Evolutionary conservation across 2,329 filamentous ascomycete species (phyloP).

Genomic region (Sporothrix mexicana): DNA sequence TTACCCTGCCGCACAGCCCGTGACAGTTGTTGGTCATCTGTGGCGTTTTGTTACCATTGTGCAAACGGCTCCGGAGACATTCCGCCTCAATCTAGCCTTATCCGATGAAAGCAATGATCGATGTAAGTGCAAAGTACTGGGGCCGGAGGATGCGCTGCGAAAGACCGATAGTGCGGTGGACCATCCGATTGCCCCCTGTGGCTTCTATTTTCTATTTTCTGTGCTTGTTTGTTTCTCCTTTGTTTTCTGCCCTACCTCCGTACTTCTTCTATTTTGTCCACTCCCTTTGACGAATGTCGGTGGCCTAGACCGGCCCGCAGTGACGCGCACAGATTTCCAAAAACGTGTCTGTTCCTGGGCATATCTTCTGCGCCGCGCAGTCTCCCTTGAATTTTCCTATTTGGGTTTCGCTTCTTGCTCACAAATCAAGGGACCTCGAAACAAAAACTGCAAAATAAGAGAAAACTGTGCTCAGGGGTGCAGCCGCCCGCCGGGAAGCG

Average conservation of each 20-base stretch:
- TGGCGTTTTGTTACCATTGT: neutral
- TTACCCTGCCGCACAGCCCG: constrained; percentile 4
- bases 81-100: constrained; percentile 2
- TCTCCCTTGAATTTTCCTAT: neutral
- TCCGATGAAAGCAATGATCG: neutral
- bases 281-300: constrained; percentile 9
- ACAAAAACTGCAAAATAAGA: too few species aligned
- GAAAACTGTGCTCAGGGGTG: constrained; percentile 12
- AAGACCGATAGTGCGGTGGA: neutral
- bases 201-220: neutral
- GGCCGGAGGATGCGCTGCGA: constrained; percentile 1
- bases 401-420: neutral
- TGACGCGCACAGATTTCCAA: neutral
- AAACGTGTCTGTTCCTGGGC: constrained; percentile 13
- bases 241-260: neutral
- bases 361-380: constrained; percentile 3
- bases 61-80: neutral
- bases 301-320: neutral
- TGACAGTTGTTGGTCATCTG: neutral
- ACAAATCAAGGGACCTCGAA: neutral
- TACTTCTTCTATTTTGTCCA: neutral
- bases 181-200: neutral
- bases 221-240: neutral
- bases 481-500: neutral
- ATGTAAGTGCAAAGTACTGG: neutral